These are phyloP conservation scores for Paracoccidioides brasiliensis DNA, from an alignment of 2,329 filamentous ascomycete species.

Conservation along the genomic window DNA sequence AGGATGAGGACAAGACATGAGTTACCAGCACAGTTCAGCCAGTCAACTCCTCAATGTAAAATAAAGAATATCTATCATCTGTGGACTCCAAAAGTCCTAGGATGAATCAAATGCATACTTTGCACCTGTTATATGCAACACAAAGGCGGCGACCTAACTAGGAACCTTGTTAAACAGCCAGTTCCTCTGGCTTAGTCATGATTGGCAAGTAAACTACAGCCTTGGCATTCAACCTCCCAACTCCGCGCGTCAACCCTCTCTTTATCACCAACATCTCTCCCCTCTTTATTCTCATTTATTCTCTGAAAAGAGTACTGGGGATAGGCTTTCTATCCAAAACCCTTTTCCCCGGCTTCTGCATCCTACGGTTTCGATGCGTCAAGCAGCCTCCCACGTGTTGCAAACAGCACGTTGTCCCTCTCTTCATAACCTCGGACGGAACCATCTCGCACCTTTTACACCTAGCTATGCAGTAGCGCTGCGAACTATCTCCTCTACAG, in stretches of 20 bases:
- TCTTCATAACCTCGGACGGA: constrained; percentile 30
- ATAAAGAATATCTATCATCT: neutral
- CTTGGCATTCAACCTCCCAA: neutral
- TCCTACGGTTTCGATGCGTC: constrained; percentile 32
- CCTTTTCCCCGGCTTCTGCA: neutral
- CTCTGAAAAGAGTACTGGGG: neutral
- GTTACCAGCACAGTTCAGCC: neutral
- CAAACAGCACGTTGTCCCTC: constrained; percentile 35
- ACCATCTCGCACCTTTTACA: constrained; percentile 22
- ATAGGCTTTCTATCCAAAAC: constrained; percentile 3
- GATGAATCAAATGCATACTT: neutral
- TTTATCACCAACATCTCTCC: neutral
- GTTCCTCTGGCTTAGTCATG: neutral
- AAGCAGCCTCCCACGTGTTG: constrained; percentile 33
- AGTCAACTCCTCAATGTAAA: neutral
- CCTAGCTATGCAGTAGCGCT: constrained; percentile 26
- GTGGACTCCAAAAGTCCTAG: too few species aligned
- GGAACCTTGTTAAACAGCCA: too few species aligned
- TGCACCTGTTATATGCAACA: neutral
- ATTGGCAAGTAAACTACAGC: too few species aligned
- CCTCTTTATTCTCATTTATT: neutral
- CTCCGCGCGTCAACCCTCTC: neutral
- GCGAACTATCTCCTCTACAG: constrained; percentile 21
- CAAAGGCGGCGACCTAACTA: neutral
- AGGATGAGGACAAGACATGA: neutral